Conservation (phyloP, 2,329 filamentous ascomycete species). For the Aspergillus sp. region DNA sequence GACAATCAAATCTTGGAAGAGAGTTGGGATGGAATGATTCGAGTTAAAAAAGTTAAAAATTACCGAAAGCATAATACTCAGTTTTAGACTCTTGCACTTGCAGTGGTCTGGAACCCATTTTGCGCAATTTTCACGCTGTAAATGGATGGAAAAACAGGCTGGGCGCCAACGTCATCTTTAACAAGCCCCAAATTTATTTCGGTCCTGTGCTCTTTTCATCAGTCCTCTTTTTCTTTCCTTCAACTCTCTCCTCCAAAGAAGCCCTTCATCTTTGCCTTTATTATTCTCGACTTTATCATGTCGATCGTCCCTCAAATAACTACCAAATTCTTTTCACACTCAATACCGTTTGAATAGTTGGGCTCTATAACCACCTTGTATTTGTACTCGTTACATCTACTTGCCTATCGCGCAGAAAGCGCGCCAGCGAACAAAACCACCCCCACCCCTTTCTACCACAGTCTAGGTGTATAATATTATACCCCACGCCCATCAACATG, state of each 20-base stretch:
- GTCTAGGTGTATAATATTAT: not conserved
- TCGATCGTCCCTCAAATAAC: conserved; percentile 17
- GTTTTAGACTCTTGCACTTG: too few relatives aligned
- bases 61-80: not conserved
- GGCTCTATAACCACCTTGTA: not conserved
- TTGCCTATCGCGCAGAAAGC: not conserved
- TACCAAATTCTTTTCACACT: conserved; percentile 16
- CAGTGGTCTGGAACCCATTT: too few relatives aligned
- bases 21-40: not conserved
- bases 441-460: not conserved
- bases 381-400: not conserved
- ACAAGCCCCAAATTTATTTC: not conserved
- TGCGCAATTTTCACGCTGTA: not conserved
- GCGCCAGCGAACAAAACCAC: not conserved
- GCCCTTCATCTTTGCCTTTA: not conserved
- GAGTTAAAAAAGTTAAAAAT: not conserved
- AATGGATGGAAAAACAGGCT: not conserved
- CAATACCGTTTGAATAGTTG: conserved; percentile 22
- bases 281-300: conserved; percentile 16
- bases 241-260: not conserved
- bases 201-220: conserved; percentile 1
- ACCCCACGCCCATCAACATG: conserved; percentile 32
- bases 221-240: conserved; percentile 13
- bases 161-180: not conserved
- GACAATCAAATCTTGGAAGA: not conserved